Percentiles rank a stretch among this genome's conserved stretches.
These are phyloP conservation scores for Carpinus fangiana DNA, from an alignment of 306 rosid species.

Conservation along the genomic window DNA sequence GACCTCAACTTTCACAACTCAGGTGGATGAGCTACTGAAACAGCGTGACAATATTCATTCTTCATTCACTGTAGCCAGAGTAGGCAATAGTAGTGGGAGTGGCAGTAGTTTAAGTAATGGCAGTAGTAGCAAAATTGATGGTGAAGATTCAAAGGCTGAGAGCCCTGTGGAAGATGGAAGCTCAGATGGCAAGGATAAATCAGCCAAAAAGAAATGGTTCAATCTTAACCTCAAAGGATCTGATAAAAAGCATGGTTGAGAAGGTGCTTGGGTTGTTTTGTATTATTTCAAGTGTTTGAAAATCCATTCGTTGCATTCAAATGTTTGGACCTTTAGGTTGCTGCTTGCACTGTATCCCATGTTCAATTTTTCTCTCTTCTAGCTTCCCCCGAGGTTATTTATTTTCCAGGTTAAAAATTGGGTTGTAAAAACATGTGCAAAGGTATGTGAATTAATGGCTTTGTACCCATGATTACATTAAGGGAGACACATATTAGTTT, in stretches of 20 bases:
- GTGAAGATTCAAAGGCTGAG: slow-evolving; percentile 62
- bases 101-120: slow-evolving; percentile 66
- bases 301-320: slow-evolving; percentile 29
- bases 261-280: slow-evolving; percentile 24
- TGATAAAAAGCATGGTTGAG: slow-evolving; percentile 54
- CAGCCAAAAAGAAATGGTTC: slow-evolving; percentile 93
- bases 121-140: slow-evolving; percentile 64
- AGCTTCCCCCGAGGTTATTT: slow-evolving; percentile 43
- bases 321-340: slow-evolving; percentile 22
- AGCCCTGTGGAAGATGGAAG: slow-evolving; percentile 83
- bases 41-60: slow-evolving; percentile 83
- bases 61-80: slow-evolving; percentile 57
- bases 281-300: slow-evolving; percentile 22
- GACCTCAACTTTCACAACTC: slow-evolving; percentile 26
- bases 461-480: slow-evolving; percentile 13
- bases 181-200: slow-evolving; percentile 86
- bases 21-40: slow-evolving; percentile 98
- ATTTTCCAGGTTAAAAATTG: slow-evolving; percentile 25
- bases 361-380: slow-evolving; percentile 36
- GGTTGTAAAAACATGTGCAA: slow-evolving; percentile 43
- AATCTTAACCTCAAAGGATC: slow-evolving; percentile 73
- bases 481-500: slow-evolving; percentile 16
- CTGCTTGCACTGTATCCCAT: slow-evolving; percentile 40
- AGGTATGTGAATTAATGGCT: slow-evolving; percentile 38
- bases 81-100: slow-evolving; percentile 37